Evolutionary conservation across 306 rosid species (phyloP).

Genomic region (Cucurbita ficifolia): DNA sequence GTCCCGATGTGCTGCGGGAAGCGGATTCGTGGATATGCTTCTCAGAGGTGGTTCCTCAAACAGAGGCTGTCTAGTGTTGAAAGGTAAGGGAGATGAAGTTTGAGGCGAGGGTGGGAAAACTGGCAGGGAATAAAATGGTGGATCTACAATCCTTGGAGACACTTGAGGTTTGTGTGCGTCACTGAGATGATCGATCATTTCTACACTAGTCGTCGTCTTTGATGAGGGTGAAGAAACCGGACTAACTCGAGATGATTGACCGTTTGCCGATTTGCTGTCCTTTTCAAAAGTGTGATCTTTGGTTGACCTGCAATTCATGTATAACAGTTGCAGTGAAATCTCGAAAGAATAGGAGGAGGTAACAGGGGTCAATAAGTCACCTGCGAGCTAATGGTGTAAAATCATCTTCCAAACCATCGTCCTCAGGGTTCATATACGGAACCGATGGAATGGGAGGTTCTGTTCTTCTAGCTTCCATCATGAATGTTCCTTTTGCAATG

Average conservation of each 20-base stretch:
- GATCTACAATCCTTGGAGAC: constrained; percentile 19
- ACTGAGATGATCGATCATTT: constrained; percentile 65
- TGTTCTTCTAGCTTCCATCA: constrained; percentile 26
- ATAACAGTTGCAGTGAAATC: not conserved
- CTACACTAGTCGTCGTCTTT: constrained; percentile 32
- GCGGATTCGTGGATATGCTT: constrained; percentile 33
- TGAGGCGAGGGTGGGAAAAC: constrained; percentile 17
- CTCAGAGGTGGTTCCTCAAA: constrained; percentile 42
- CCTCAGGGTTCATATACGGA: constrained; percentile 68
- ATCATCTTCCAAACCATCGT: constrained; percentile 78
- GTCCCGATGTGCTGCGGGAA: constrained; percentile 59
- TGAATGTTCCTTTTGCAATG: constrained; percentile 40
- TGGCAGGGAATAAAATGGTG: constrained; percentile 23
- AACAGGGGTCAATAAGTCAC: constrained; percentile 12
- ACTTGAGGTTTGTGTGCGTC: constrained; percentile 52
- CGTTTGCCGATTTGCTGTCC: constrained; percentile 33
- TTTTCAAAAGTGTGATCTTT: constrained; percentile 26
- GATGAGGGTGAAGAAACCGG: constrained; percentile 65
- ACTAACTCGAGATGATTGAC: constrained; percentile 25
- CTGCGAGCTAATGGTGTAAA: constrained; percentile 68
- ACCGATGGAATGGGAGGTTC: constrained; percentile 48
- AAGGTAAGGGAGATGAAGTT: constrained; percentile 38
- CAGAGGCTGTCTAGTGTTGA: constrained; percentile 27
- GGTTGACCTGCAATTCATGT: constrained; percentile 40
- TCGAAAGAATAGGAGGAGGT: not conserved